Conservation (phyloP, 2,329 filamentous ascomycete genomes). For the Leptographium wingfieldii region DNA sequence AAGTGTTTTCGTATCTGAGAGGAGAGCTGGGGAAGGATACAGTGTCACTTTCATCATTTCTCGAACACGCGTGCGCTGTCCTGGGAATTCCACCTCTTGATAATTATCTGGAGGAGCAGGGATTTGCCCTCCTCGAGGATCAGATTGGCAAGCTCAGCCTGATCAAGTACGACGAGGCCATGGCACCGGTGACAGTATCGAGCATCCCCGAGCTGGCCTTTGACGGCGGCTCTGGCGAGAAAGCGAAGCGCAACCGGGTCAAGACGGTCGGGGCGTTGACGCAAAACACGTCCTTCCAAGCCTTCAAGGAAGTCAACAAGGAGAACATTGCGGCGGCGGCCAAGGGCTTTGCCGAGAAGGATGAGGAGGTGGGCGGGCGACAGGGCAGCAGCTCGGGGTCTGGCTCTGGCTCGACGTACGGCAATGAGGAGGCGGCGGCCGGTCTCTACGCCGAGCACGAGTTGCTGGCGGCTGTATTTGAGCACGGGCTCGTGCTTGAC, state of each 20-base stretch:
- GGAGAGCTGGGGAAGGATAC: too few species aligned
- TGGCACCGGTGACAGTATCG: not conserved
- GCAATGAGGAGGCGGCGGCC: not conserved
- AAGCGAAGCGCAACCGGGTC: not conserved
- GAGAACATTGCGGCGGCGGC: not conserved
- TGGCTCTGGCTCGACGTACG: not conserved
- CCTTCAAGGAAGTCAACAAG: not conserved
- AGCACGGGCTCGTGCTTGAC: not conserved
- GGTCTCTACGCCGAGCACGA: conserved; percentile 5
- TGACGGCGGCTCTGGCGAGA: too few species aligned
- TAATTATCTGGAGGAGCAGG: not conserved
- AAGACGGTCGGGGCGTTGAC: not conserved
- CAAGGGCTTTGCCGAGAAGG: not conserved
- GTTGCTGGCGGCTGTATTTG: conserved; percentile 5
- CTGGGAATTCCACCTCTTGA: not conserved
- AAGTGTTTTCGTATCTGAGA: too few species aligned
- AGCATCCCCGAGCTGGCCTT: not conserved
- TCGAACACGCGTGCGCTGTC: not conserved
- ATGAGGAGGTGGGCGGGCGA: not conserved
- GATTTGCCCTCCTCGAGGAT: not conserved
- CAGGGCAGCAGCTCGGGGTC: not conserved
- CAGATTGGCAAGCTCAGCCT: not conserved
- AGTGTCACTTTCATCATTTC: too few species aligned
- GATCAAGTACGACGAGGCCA: not conserved
- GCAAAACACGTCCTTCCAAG: not conserved